Base-by-base conservation (phyloP, 345 rosid genomes). In the Pistacia atlantica region DNA sequence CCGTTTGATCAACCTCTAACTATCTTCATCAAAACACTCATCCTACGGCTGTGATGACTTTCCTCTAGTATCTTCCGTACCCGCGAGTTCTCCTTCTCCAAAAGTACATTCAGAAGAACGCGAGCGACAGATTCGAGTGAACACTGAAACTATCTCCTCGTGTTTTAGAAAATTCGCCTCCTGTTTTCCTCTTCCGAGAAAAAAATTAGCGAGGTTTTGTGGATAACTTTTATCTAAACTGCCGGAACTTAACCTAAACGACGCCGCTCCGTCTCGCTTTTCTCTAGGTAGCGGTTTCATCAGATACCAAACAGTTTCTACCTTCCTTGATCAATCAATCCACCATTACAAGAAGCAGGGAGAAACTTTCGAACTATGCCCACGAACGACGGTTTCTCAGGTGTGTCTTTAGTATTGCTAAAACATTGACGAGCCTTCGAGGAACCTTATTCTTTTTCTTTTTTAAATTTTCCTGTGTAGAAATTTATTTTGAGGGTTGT, bases 371-470 rank as follows among this genome's bases (percentile, higher is more conserved):
- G 18, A n/a, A 52, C 57, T 65, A 80, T 80, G 83, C 77, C 80
- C 11, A 73, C 78, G 59, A 80, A 77, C 75, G 83, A 77, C 0
- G 78, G 71, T 9, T 74, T 55, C 71, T 62, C 83, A 55, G 80
- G 83, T 77, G 25, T 8, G n/a, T 38, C 37, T 62, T 2, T 17
- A 8, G 38, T 14, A 17, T 11, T 18, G 11, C 20, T 8, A 18
- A 42, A 42, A 42, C 11, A 51, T 70, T 20, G 18, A 17, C 18
- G 18, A 13, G 9, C 11, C 10, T 68, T 51, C 11, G 46, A 46
- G 0, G 3, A 54, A 54, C 6, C 5, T 13, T 13, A 12, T 13
- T 4, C 5, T 33, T 63, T 8, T 13, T 10, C 49, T 3, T 4
- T 25, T 65, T 14, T 0, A 51, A 31, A 25, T 67, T 51, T 48